phyloP scores from a whole-genome alignment of 257 asterid species.

The Knoxia roxburghii region DNA sequence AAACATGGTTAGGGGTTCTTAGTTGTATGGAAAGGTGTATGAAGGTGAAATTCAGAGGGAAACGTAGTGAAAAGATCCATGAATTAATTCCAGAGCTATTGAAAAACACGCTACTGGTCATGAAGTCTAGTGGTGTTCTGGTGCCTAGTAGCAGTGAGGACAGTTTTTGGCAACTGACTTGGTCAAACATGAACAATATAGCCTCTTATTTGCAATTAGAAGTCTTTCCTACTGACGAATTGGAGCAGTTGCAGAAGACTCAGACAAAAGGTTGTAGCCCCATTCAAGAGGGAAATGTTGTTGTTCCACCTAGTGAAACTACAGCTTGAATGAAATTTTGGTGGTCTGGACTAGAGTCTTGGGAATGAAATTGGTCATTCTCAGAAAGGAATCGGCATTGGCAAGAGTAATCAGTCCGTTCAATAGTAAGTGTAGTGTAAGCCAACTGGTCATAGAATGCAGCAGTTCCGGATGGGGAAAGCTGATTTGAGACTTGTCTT shows the following conservation, averaged over 20 bases:
- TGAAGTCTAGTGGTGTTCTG: slow-evolving; percentile 67
- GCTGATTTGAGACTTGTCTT: too few species aligned
- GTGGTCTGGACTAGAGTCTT: slow-evolving; percentile 2
- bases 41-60: slow-evolving; percentile 70
- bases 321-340: slow-evolving; percentile 34
- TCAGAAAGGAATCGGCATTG: too few species aligned
- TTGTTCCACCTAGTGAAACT: slow-evolving; percentile 57
- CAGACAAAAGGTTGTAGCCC: slow-evolving; percentile 33
- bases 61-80: slow-evolving; percentile 66
- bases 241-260: slow-evolving; percentile 48
- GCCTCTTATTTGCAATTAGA: slow-evolving; percentile 64
- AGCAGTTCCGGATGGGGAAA: slow-evolving; percentile 4
- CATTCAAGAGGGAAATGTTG: slow-evolving; percentile 33
- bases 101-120: slow-evolving; percentile 67
- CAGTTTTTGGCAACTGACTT: slow-evolving; percentile 82
- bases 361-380: neutral
- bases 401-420: neutral
- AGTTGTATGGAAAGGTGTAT: slow-evolving; percentile 48
- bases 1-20: slow-evolving; percentile 62
- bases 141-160: slow-evolving; percentile 48
- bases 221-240: slow-evolving; percentile 57
- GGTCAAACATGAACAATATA: slow-evolving; percentile 68
- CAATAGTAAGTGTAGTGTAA: neutral
- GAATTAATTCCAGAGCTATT: slow-evolving; percentile 88
- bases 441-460: neutral